Percentiles rank a stretch among this genome's conserved stretches.
Evolutionary conservation across 2,329 filamentous ascomycete species (phyloP).

Genomic region (Colletotrichum salicis): DNA sequence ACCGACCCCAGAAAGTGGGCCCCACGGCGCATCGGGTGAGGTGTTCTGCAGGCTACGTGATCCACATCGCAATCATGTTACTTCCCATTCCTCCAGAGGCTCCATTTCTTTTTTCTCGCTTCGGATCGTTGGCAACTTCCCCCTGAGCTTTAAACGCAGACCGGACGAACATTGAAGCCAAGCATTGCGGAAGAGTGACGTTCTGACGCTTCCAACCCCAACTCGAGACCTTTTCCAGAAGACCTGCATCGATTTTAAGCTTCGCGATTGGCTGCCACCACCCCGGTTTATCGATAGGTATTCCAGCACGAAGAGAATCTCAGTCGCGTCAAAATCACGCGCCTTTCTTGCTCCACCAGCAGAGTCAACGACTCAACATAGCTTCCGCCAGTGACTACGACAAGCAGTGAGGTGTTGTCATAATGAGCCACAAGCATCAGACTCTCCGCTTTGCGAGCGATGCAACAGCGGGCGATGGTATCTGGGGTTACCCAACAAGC

Average conservation of each 20-base stretch:
- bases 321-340: constrained; percentile 1
- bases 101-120: background rate
- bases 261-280: background rate
- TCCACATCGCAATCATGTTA: background rate
- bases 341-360: background rate
- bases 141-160: constrained; percentile 5
- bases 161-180: constrained; percentile 9
- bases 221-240: background rate
- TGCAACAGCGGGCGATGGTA: constrained; percentile 45
- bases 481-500: constrained; percentile 53
- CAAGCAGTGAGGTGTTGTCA: background rate
- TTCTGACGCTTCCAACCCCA: background rate
- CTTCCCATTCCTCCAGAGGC: background rate
- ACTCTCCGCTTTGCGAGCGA: constrained; percentile 50
- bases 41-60: constrained; percentile 9
- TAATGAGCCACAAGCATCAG: constrained; percentile 44
- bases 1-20: background rate
- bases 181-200: background rate
- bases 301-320: background rate
- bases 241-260: background rate
- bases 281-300: background rate
- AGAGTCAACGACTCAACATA: background rate
- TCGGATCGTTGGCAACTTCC: constrained; percentile 3
- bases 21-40: background rate
- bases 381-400: background rate